phyloP scores from a whole-genome alignment of 2,329 filamentous ascomycete species.

The Colletotrichum aenigma region DNA sequence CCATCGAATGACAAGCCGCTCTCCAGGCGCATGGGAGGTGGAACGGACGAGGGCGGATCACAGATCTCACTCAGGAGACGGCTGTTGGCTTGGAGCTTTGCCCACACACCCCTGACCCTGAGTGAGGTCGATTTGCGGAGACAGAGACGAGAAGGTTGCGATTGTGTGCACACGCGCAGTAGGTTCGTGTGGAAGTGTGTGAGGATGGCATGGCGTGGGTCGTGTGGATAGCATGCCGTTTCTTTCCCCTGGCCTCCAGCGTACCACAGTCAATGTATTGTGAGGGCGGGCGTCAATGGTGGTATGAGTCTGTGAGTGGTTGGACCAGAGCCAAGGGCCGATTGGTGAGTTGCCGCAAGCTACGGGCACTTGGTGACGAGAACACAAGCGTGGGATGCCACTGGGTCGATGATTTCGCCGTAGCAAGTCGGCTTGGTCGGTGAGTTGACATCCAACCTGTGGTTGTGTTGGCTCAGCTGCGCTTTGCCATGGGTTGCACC shows the following conservation, averaged over 20 bases:
- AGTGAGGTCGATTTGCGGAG: not conserved
- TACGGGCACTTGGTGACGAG: not conserved
- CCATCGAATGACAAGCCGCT: constrained; percentile 14
- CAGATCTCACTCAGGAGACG: constrained; percentile 15
- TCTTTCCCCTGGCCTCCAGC: not conserved
- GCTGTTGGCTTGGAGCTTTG: constrained; percentile 15
- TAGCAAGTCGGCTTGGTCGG: not conserved
- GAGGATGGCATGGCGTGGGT: not conserved
- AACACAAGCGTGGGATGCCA: not conserved
- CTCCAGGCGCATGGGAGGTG: constrained; percentile 15
- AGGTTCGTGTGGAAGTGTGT: not conserved
- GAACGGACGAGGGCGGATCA: constrained; percentile 16
- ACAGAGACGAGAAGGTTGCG: not conserved
- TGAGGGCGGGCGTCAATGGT: not conserved
- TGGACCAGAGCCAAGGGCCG: not conserved
- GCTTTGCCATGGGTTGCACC: not conserved
- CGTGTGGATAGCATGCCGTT: not conserved
- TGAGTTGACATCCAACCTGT: not conserved
- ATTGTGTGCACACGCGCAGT: not conserved
- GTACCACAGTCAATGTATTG: not conserved
- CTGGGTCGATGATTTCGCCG: not conserved
- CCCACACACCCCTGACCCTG: not conserved
- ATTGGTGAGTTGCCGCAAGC: not conserved
- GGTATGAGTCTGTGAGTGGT: not conserved
- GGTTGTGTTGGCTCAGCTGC: not conserved